Conservation (phyloP, 2,329 filamentous ascomycete species). For the Fusarium sp. region DNA sequence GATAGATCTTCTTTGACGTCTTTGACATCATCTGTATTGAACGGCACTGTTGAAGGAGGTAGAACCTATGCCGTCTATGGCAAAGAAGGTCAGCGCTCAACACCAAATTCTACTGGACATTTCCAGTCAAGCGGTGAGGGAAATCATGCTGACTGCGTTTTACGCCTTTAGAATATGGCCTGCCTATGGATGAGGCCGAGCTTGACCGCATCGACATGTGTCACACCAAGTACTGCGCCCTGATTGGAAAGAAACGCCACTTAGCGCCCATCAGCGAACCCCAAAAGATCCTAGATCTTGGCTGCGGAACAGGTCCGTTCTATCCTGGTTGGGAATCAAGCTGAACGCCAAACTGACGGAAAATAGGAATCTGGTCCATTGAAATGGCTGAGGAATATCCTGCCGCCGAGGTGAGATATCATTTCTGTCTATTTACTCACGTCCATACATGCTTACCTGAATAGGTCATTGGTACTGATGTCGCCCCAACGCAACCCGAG, state of each 20-base stretch:
- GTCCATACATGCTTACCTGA: background rate
- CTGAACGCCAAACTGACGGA: background rate
- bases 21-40: conserved; percentile 44
- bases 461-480: conserved; percentile 37
- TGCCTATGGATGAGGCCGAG: conserved; percentile 56
- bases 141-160: background rate
- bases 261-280: conserved; percentile 40
- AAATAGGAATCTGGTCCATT: conserved; percentile 48
- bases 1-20: conserved; percentile 39
- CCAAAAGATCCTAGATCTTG: conserved; percentile 47
- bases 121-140: background rate
- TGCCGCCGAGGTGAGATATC: conserved; percentile 25
- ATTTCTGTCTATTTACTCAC: background rate
- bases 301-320: conserved; percentile 46
- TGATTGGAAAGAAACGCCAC: conserved; percentile 44
- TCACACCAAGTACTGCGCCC: conserved; percentile 51
- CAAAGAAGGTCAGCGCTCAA: conserved; percentile 45
- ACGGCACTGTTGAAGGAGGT: conserved; percentile 46
- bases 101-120: background rate
- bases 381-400: conserved; percentile 52
- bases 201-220: conserved; percentile 56
- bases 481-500: conserved; percentile 37
- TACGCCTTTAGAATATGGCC: conserved; percentile 48
- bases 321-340: background rate
- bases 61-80: conserved; percentile 52